Evolutionary conservation across 2,329 filamentous ascomycete genomes (phyloP), one percentile per base, ranked within the genome.

Genomic region (Ambrosiella cleistominuta): DNA sequence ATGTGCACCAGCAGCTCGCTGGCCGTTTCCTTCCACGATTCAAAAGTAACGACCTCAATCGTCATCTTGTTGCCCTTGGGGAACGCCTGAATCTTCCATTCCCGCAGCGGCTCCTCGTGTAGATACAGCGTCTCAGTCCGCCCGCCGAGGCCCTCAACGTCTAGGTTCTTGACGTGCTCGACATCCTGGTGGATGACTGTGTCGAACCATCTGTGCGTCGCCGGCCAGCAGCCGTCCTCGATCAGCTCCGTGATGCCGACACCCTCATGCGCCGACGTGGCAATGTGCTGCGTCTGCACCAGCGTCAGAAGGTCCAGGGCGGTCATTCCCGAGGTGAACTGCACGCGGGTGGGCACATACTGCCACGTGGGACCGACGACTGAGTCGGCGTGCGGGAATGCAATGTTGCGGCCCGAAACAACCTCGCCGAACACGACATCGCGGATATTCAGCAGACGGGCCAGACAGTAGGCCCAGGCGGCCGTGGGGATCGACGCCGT

Each of bases 341-440:
- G 69, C 12, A 85, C 75, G 17, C 82, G 75, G 40, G 85, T 74
- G 0, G 83, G 82, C 0, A 83, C 74, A 64, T 84, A 81, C 63
- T 85, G 82, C 73, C 82, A 82, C 61, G 80, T 83, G 0, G 82
- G 82, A 0, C 83, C 83, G 51, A 79, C 73, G 52, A 83, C 78
- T 57, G 70, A 70, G 61, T 82, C 78, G 17, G 76, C 74, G 40
- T 61, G 61, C 2, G 58, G 38, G 0, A 81, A 70, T 58, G 76
- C 77, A 15, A 78, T 75, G 65, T 80, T 81, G 52, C 82, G 76
- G 0, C 83, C 82, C 60, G 75, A 81, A 47, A 82, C 80, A 0
- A 85, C 82, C 63, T 82, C 78, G 36, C 81, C 81, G 62, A 85
- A 85, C 7, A 80, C 74, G 42, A 85, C 77, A 64, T 85, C 81